phyloP scores from a whole-genome alignment of 345 rosid genomes.

The Pelargonium nanum region DNA sequence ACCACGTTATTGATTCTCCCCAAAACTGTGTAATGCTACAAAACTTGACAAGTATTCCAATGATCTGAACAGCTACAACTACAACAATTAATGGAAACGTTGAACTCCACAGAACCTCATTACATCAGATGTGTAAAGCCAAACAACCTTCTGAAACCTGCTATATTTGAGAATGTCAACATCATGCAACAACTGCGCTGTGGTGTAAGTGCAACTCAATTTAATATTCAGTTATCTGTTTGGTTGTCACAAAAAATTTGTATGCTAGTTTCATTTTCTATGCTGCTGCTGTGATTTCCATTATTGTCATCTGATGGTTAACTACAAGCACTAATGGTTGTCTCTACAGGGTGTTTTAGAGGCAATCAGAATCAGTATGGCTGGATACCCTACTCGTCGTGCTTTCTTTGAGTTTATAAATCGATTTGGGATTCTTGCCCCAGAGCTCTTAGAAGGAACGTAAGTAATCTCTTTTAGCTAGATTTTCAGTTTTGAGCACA shows the following conservation, averaged over 20 bases:
- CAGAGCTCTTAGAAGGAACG: conserved; percentile 70
- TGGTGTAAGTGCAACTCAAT: conserved; percentile 54
- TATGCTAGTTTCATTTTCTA: conserved; percentile 10
- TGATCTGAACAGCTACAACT: conserved; percentile 65
- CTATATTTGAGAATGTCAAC: conserved; percentile 84
- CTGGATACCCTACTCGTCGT: conserved; percentile 96
- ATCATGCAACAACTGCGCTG: conserved; percentile 95
- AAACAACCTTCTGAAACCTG: conserved; percentile 84
- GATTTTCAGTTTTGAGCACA: not conserved
- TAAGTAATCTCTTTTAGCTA: conserved; percentile 22
- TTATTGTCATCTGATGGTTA: conserved; percentile 1
- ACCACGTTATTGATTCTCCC: not conserved
- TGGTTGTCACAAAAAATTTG: conserved; percentile 2
- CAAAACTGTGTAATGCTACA: not conserved
- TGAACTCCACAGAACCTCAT: conserved; percentile 93
- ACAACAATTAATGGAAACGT: conserved; percentile 75
- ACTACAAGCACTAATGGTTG: conserved; percentile 11
- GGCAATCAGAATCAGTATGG: conserved; percentile 95
- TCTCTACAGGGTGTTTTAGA: conserved; percentile 60
- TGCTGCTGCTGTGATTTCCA: too few relatives aligned
- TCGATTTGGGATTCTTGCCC: conserved; percentile 77
- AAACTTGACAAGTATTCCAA: conserved; percentile 10
- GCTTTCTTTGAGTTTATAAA: conserved; percentile 84
- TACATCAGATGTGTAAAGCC: conserved; percentile 98
- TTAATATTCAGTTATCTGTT: conserved; percentile 3